Conservation (phyloP, 2,329 filamentous ascomycete genomes). For the Stagonosporopsis cucurbitacearum region DNA sequence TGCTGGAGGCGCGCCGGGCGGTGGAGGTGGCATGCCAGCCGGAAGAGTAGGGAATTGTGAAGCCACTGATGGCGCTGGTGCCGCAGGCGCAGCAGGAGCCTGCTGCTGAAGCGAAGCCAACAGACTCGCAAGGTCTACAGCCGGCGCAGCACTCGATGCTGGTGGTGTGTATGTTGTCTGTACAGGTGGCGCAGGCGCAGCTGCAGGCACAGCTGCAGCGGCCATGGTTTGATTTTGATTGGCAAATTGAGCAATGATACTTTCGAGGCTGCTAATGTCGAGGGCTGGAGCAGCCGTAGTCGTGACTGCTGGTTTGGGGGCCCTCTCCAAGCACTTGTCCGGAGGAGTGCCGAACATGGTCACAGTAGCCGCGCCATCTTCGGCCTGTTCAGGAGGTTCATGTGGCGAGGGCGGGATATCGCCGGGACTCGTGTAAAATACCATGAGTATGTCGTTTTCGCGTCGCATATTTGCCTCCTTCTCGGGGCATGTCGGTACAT, state of each 20-base stretch:
- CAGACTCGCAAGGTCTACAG: constrained; percentile 36
- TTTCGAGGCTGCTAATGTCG: constrained; percentile 38
- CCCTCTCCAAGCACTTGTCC: constrained; percentile 32
- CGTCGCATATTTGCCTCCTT: constrained; percentile 53
- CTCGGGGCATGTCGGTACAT: constrained; percentile 51
- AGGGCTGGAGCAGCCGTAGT: constrained; percentile 21
- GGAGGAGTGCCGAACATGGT: constrained; percentile 50
- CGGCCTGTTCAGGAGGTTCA: constrained; percentile 51
- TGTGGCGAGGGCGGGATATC: constrained; percentile 57
- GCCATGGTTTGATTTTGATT: constrained; percentile 20
- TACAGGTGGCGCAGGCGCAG: constrained; percentile 17
- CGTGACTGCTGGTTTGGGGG: constrained; percentile 25
- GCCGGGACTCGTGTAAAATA: constrained; percentile 52
- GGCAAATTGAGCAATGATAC: constrained; percentile 39
- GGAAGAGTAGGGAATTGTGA: constrained; percentile 25
- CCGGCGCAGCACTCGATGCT: constrained; percentile 22
- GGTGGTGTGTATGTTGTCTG: constrained; percentile 31
- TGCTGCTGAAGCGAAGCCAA: constrained; percentile 38
- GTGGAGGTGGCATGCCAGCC: constrained; percentile 21
- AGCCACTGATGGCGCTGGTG: constrained; percentile 16
- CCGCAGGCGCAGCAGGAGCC: constrained; percentile 8
- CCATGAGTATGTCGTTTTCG: constrained; percentile 56
- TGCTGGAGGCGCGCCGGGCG: constrained; percentile 23
- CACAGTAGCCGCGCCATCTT: constrained; percentile 21
- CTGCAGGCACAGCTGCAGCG: constrained; percentile 15